Percentiles rank a stretch among this genome's conserved stretches.
Conservation (phyloP, 176 grass and related monocot species). For the Aegilops bicornis region DNA sequence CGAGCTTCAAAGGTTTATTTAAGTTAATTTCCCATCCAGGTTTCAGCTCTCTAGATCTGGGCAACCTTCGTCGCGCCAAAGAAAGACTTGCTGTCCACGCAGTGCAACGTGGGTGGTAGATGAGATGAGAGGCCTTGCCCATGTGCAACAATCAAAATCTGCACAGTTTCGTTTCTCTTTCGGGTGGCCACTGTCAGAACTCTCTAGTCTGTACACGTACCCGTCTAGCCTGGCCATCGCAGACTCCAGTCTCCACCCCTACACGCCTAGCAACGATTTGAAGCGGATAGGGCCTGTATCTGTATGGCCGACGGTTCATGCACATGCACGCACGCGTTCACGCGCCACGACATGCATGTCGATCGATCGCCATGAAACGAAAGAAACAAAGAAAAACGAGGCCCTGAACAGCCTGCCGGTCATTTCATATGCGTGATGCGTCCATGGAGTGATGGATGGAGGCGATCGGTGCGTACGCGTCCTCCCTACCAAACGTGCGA, state of each 20-base stretch:
- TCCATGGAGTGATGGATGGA: neutral
- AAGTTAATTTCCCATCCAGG: no score
- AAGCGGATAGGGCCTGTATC: no score
- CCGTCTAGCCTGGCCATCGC: no score
- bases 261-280: no score
- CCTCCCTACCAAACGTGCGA: neutral
- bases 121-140: no score
- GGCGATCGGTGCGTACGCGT: neutral
- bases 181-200: neutral
- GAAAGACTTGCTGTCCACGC: no score
- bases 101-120: no score
- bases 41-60: no score
- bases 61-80: no score
- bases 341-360: neutral
- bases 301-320: neutral
- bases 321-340: neutral
- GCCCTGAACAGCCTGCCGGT: neutral
- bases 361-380: neutral
- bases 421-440: neutral
- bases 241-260: no score
- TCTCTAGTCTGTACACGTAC: neutral
- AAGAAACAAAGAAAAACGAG: neutral
- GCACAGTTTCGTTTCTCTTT: neutral
- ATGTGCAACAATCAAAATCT: no score
- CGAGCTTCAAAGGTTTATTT: no score